Percentiles rank a stretch among this genome's conserved stretches.
These are phyloP conservation scores for Malus sieversii DNA, from an alignment of 306 rosid genomes.

Conservation along the genomic window DNA sequence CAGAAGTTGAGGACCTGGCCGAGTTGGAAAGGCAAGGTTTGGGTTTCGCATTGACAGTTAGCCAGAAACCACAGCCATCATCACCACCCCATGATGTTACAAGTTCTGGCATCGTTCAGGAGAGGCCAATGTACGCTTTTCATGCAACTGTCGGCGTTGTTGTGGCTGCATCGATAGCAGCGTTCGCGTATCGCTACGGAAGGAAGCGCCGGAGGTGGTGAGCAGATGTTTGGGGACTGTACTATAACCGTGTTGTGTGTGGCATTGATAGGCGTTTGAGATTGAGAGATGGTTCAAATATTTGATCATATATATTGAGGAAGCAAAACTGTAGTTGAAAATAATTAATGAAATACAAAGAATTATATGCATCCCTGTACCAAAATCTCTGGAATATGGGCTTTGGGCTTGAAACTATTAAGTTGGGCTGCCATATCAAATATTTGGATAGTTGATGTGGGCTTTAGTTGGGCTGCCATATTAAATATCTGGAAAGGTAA, in stretches of 20 bases:
- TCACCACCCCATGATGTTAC: slow-evolving; percentile 26
- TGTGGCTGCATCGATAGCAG: slow-evolving; percentile 80
- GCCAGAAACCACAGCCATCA: slow-evolving; percentile 37
- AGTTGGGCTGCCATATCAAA: too few relatives aligned
- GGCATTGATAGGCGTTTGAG: slow-evolving; percentile 27
- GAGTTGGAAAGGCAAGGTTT: slow-evolving; percentile 84
- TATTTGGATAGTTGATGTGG: too few relatives aligned
- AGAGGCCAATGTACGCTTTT: slow-evolving; percentile 62
- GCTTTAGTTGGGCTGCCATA: too few relatives aligned
- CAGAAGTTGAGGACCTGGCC: slow-evolving; percentile 57
- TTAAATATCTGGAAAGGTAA: too few relatives aligned
- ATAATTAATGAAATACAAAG: background rate
- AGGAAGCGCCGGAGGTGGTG: slow-evolving; percentile 84
- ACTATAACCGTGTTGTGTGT: slow-evolving; percentile 20
- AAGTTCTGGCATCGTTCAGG: slow-evolving; percentile 40
- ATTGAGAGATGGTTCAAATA: slow-evolving; percentile 14
- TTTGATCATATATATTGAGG: background rate
- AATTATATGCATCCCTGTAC: background rate
- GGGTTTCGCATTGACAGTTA: slow-evolving; percentile 51
- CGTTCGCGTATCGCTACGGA: slow-evolving; percentile 78
- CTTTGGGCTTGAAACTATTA: too few relatives aligned
- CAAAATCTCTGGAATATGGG: background rate
- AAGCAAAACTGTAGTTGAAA: slow-evolving; percentile 1
- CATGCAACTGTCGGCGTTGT: slow-evolving; percentile 84
- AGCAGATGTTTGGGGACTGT: slow-evolving; percentile 15